Percentiles rank a stretch among this genome's conserved stretches.
Evolutionary conservation across 1,284 basidiomycete species (phyloP).

Genomic region (Rhodotorula sp.): DNA sequence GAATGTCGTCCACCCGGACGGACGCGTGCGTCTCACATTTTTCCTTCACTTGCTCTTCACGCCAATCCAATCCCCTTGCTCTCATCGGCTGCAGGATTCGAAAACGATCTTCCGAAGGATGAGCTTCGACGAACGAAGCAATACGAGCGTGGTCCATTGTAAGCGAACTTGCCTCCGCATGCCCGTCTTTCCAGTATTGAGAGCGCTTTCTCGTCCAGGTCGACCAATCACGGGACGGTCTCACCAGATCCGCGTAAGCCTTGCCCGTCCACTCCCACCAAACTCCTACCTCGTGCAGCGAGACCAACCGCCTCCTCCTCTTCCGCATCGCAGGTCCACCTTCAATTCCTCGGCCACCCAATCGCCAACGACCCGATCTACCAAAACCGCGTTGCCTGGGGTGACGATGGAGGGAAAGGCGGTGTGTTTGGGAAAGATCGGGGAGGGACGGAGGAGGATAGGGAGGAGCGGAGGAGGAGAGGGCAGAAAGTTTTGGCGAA

Average conservation of each 20-base stretch:
- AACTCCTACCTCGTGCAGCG: no score
- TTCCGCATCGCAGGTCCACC: slow-evolving; percentile 92
- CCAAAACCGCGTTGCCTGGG: slow-evolving; percentile 77
- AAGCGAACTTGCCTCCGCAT: slow-evolving; percentile 50
- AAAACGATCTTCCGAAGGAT: slow-evolving; percentile 86
- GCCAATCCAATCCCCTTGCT: background rate
- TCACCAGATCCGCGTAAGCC: slow-evolving; percentile 28
- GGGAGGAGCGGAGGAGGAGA: slow-evolving; percentile 1
- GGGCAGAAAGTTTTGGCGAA: background rate
- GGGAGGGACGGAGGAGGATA: slow-evolving; percentile 14
- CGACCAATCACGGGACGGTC: slow-evolving; percentile 80
- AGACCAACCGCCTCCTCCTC: background rate
- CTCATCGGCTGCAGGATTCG: slow-evolving; percentile 59
- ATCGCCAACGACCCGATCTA: slow-evolving; percentile 63
- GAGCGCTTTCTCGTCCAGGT: background rate
- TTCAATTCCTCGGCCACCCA: slow-evolving; percentile 89
- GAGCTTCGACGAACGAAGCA: slow-evolving; percentile 74
- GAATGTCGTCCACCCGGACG: slow-evolving; percentile 74
- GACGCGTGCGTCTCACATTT: slow-evolving; percentile 61
- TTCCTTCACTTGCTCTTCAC: background rate
- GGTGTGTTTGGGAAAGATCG: slow-evolving; percentile 52
- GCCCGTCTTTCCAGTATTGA: background rate
- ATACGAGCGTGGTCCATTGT: slow-evolving; percentile 87
- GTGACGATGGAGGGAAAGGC: slow-evolving; percentile 69
- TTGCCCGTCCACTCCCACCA: background rate